Evolutionary conservation across 345 rosid species (phyloP), one percentile per base, ranked within the genome.

Genomic region (Melastoma malabathricum): DNA sequence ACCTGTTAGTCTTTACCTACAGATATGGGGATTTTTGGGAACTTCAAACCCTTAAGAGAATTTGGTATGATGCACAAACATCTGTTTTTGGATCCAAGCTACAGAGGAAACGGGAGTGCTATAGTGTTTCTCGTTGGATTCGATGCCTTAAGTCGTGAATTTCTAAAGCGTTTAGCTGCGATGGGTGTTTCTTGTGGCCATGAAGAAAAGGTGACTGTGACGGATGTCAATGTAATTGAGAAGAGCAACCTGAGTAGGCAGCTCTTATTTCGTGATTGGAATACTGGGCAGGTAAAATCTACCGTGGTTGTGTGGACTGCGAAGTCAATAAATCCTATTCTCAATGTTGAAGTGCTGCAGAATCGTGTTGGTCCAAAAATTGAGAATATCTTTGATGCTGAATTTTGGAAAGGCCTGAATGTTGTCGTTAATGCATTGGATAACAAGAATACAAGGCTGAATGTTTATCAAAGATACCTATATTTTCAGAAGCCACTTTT

Each of bases 201-300:
- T 59, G 62, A 73, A 62, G 99, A 95, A 50, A 88, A 83, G 70
- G 70, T 88, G 43, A 88, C 95, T 0, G 61, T 93, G 57, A 93
- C 99, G 0, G 99, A 93, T 72, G 99, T 88, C 75, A 97, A 93
- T 68, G 86, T 93, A 27, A 93, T 93, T 39, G 99, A 93, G 78
- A 93, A 88, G 73, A 93, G 99, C 74, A 93, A 93, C 68, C 94
- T 93, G 48, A 88, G 97, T 66, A 80, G 99, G 69, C 99, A 93
- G 57, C 88, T 93, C 63, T 85, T 93, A 17, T 93, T 93, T 68
- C 94, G 95, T 48, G 97, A 93, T 68, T 88, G 97, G 97, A 93
- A 93, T 65, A 93, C 88, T 61, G 94, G 99, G 43, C 99, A 88
- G 75, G 97, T 97, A 19, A 93, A 93, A 71, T 88, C 99, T 57